phyloP scores from a whole-genome alignment of 768 basidiomycete genomes.

The Tricholoma matsutake region DNA sequence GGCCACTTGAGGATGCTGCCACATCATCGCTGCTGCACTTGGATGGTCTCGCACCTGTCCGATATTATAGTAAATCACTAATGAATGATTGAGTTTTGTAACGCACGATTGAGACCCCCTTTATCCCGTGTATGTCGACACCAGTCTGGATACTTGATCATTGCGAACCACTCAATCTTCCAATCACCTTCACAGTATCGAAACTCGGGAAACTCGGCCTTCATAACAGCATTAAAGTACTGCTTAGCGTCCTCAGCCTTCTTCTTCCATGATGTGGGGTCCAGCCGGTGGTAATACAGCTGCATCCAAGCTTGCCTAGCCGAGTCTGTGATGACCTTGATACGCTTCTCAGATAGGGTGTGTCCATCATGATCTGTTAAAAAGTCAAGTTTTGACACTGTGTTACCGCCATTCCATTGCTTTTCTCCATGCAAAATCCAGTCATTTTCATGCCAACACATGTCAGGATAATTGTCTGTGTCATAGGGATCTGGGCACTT shows the following conservation, averaged over 20 bases:
- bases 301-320: slow-evolving; percentile 1
- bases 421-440: neutral
- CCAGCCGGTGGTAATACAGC: neutral
- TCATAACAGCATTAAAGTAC: slow-evolving; percentile 3
- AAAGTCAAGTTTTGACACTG: too few species aligned
- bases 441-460: neutral
- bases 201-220: slow-evolving; percentile 3
- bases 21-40: too few species aligned
- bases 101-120: too few species aligned
- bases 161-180: slow-evolving; percentile 6
- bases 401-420: too few species aligned
- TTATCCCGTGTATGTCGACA: too few species aligned
- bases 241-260: neutral
- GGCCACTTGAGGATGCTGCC: too few species aligned
- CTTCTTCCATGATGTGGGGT: slow-evolving; percentile 7
- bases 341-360: neutral
- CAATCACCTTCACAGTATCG: neutral
- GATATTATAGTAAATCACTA: too few species aligned
- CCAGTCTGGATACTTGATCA: slow-evolving; percentile 4
- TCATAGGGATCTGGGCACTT: too few species aligned
- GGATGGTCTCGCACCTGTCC: too few species aligned
- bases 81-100: too few species aligned
- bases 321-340: slow-evolving; percentile 1
- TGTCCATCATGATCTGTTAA: neutral
- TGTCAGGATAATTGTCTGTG: neutral